Base-by-base conservation (phyloP, 345 rosid genomes). In the Physaria fendleri region DNA sequence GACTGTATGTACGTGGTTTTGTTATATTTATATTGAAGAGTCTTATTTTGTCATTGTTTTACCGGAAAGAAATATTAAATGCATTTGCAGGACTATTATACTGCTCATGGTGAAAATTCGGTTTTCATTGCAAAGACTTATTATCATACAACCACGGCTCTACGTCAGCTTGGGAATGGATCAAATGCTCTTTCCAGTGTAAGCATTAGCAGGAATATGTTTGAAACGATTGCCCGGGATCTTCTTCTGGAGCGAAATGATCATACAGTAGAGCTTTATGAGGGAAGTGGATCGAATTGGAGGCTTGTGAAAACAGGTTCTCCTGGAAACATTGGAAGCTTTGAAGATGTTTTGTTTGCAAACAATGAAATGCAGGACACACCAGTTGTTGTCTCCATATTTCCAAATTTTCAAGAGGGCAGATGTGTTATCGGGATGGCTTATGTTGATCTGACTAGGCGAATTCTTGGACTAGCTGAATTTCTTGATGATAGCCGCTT, bases 401-500 rank as follows among this genome's bases (percentile, higher is more conserved):
- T 74, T 39, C 87, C 79, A 3, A 89, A 64, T 61, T 81, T 85
- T 44, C 88, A 76, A 52, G 91, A 87, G 32, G 71, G 79, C 16
- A 83, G 80, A 41, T 89, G 88, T 55, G 81, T 77, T 23, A 56
- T 93, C 12, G 99, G 99, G 62, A 59, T 93, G 66, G 77, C 89
- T 40, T 89, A 93, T 75, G 81, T 93, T 74, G 95, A 89, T 79
- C 71, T 89, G 30, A 85, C 91, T 4, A 85, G 79, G 67, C 76
- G 94, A 73, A 15, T 82, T 49, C 71, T 93, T 49, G 97, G 97
- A 47, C 62, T 93, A 72, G 81, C 95, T 46, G 99, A 93, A 54
- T 93, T 93, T 84, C 78, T 85, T 59, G 99, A 93, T 76, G 97
- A 93, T 74, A 85, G 80, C 68, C 97, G 86, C 60, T 93, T 93